Base-by-base conservation (phyloP, 352 stramenopile genomes). In the Phytopythium helicoides region DNA sequence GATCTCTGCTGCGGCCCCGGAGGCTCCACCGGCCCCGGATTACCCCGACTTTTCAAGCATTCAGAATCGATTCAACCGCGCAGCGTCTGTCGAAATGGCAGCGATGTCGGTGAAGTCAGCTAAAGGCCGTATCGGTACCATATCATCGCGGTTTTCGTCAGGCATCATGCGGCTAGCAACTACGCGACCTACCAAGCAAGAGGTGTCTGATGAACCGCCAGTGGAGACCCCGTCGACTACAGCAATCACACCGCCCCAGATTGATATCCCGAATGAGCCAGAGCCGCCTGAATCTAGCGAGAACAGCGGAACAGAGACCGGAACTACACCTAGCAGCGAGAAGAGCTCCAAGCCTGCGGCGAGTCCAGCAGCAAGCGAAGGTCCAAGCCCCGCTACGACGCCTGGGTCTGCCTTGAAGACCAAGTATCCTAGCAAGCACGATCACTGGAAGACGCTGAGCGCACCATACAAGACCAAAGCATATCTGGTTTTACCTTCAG, bases 401-500 rank as follows among this genome's bases (percentile, higher is more conserved):
- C 36, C 36, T 22, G 36, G 36, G 15, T 41, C 36, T 11, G 14
- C 66, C 5, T 60, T 64, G 31, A 59, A 72, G 31, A 52, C 70
- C 10, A 74, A 73, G 14, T 64, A 70, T 21, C 60, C 64, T 19
- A 77, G 62, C 25, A 73, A 68, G 40, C 76, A 75, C 34, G 81
- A 89, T 1, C 81, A 89, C 33, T 92, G 81, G 81, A 84, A 82
- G 52, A 80, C 66, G 4, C 45, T 90, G 9, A 70, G 68, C 5
- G 71, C 71, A 6, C 69, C 68, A 15, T 92, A 88, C 57, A 68
- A 76, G n/a, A 94, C 81, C 3, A 89, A 89, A 39, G 68, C 81
- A 10, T 94, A 94, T 62, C 54, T 94, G 26, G 66, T 92, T 18
- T 57, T 94, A 3, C 76, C 81, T 11, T 91, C 76, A 0, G 83